Conservation (phyloP, 139 green algal genomes). For the Tetradesmus obliquus region DNA sequence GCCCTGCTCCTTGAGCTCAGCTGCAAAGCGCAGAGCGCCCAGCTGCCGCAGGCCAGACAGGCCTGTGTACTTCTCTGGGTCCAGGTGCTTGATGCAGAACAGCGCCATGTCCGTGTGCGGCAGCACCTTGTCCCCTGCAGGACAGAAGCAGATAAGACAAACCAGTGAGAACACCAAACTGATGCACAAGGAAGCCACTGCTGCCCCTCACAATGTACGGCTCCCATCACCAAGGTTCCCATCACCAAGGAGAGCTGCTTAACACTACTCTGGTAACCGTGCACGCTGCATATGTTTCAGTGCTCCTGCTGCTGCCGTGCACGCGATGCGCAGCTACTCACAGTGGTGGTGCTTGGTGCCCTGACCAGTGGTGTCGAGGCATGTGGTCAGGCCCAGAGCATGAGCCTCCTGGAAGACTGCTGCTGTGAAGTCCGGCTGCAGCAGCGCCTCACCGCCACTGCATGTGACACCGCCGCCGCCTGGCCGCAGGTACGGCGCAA, state of each 20-base stretch:
- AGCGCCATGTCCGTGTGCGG: conserved; percentile 77
- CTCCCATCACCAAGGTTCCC: too few relatives aligned
- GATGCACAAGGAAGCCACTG: background rate
- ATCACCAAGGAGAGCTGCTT: background rate
- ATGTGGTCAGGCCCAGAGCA: conserved; percentile 70
- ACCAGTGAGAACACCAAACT: background rate
- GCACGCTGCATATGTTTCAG: too few relatives aligned
- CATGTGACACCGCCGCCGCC: conserved; percentile 71
- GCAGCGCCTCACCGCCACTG: conserved; percentile 72
- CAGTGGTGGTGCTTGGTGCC: conserved; percentile 63
- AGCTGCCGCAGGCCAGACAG: conserved; percentile 60
- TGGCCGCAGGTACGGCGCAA: conserved; percentile 56
- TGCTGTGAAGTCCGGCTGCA: conserved; percentile 68
- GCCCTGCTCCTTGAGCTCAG: conserved; percentile 56
- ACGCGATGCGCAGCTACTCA: background rate
- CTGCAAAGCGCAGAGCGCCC: conserved; percentile 65
- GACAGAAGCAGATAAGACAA: background rate
- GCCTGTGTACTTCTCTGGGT: conserved; percentile 52
- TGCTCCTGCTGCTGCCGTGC: too few relatives aligned
- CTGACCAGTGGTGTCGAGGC: conserved; percentile 77
- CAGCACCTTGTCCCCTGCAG: conserved; percentile 65
- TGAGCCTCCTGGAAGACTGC: conserved; percentile 67
- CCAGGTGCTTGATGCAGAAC: conserved; percentile 77
- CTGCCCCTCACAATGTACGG: too few relatives aligned
- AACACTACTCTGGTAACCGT: background rate